Percentiles rank a stretch among this genome's conserved stretches.
phyloP scores from a whole-genome alignment of 2,329 filamentous ascomycete genomes.

The Xylaria sp. region DNA sequence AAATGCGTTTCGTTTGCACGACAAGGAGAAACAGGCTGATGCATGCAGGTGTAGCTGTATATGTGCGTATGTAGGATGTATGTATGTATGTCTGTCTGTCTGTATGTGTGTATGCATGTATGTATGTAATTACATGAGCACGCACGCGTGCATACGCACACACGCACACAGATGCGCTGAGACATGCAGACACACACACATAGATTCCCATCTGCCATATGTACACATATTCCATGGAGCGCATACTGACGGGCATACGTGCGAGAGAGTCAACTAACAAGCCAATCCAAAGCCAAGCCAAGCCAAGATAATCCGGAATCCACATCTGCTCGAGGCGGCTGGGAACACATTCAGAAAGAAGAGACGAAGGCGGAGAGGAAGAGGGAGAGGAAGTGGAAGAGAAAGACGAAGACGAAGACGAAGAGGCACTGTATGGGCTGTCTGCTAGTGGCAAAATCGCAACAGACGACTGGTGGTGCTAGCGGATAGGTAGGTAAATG shows the following conservation, averaged over 20 bases:
- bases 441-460: too few species aligned
- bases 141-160: conserved; percentile 16
- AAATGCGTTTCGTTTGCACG: conserved; percentile 35
- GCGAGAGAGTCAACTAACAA: too few species aligned
- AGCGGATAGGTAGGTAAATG: too few species aligned
- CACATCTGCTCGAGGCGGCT: background rate
- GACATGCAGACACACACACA: conserved; percentile 26
- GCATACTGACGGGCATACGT: conserved; percentile 4
- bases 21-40: conserved; percentile 26
- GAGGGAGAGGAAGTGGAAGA: background rate
- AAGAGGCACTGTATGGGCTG: background rate
- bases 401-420: background rate
- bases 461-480: too few species aligned
- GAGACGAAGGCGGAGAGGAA: too few species aligned
- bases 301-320: background rate
- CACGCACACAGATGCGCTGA: conserved; percentile 22
- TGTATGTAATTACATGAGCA: conserved; percentile 27
- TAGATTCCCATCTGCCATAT: conserved; percentile 28
- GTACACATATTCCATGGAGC: conserved; percentile 14
- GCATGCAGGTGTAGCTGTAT: conserved; percentile 16
- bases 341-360: background rate
- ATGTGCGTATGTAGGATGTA: background rate
- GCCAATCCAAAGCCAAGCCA: too few species aligned
- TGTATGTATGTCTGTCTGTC: background rate
- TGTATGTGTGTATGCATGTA: conserved; percentile 4